A percentile compares a stretch with the other conserved stretches of the same genome.
Conservation (phyloP, 2,329 filamentous ascomycete species). For the Penicillium frequentans region DNA sequence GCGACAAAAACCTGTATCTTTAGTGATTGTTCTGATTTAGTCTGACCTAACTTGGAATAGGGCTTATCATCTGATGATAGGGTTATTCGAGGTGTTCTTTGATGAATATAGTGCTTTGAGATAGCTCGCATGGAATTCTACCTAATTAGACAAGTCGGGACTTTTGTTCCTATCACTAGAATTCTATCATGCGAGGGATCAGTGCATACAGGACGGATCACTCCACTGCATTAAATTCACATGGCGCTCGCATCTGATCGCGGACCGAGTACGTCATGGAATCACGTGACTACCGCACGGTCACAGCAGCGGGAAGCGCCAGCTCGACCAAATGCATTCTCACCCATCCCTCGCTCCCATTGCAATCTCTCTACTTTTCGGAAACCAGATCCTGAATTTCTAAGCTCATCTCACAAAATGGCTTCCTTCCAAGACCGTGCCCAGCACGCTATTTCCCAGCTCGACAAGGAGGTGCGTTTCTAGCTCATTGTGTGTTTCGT, state of each 20-base stretch:
- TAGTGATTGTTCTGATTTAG: background rate
- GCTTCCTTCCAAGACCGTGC: constrained; percentile 61
- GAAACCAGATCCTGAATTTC: background rate
- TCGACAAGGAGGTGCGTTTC: constrained; percentile 65
- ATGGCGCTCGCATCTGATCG: constrained; percentile 11
- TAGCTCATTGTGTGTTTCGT: constrained; percentile 21
- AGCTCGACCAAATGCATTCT: constrained; percentile 25
- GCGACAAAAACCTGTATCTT: background rate
- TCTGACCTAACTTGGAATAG: background rate
- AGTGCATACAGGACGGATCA: background rate
- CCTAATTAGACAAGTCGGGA: background rate
- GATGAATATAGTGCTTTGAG: background rate
- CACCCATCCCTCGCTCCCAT: constrained; percentile 25
- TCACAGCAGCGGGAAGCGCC: constrained; percentile 19
- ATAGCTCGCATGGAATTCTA: background rate
- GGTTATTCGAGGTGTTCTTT: background rate
- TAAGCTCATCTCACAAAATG: constrained; percentile 19
- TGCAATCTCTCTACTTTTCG: constrained; percentile 8
- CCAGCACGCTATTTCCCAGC: constrained; percentile 64
- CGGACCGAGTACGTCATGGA: constrained; percentile 18
- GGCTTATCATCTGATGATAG: background rate
- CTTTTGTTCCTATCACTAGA: background rate
- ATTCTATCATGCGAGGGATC: background rate
- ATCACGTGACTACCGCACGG: constrained; percentile 21
- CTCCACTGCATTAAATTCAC: background rate